These are phyloP conservation scores for Diplotaxis tenuifolia DNA, from an alignment of 345 rosid species.

Conservation along the genomic window DNA sequence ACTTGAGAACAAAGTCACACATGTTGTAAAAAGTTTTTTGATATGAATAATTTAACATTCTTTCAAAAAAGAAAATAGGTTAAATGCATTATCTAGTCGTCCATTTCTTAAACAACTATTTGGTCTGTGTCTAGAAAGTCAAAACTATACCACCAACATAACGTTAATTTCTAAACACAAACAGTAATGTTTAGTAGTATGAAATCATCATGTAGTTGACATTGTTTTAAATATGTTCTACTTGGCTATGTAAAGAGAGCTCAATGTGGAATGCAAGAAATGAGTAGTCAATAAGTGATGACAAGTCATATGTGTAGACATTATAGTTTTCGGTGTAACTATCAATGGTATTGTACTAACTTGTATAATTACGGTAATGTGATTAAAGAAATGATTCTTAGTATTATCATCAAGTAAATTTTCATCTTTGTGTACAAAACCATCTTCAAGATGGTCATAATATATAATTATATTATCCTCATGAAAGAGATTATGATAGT, in stretches of 20 bases:
- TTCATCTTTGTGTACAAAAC: conserved; percentile 28
- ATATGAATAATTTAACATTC: too few species aligned
- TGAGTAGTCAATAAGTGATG: conserved; percentile 3
- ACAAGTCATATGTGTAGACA: conserved; percentile 14
- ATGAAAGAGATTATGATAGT: conserved; percentile 12
- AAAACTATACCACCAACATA: not conserved
- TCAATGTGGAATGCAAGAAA: conserved; percentile 10
- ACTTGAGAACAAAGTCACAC: too few species aligned
- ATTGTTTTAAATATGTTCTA: not conserved
- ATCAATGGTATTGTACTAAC: not conserved
- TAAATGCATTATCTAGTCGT: not conserved
- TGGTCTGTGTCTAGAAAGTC: not conserved
- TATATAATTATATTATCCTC: conserved; percentile 24
- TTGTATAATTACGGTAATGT: not conserved
- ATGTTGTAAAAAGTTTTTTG: too few species aligned
- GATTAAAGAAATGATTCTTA: not conserved
- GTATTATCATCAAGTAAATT: not conserved
- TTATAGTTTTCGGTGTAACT: not conserved
- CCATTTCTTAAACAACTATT: not conserved
- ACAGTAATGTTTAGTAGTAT: not conserved
- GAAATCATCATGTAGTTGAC: conserved; percentile 6
- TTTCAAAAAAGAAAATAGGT: too few species aligned
- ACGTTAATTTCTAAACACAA: not conserved
- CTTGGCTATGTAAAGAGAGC: conserved; percentile 12
- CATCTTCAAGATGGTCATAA: conserved; percentile 25